Percentiles rank a stretch among this genome's conserved stretches.
Conservation (phyloP, 768 basidiomycete genomes). For the Tubosaeta sp. region DNA sequence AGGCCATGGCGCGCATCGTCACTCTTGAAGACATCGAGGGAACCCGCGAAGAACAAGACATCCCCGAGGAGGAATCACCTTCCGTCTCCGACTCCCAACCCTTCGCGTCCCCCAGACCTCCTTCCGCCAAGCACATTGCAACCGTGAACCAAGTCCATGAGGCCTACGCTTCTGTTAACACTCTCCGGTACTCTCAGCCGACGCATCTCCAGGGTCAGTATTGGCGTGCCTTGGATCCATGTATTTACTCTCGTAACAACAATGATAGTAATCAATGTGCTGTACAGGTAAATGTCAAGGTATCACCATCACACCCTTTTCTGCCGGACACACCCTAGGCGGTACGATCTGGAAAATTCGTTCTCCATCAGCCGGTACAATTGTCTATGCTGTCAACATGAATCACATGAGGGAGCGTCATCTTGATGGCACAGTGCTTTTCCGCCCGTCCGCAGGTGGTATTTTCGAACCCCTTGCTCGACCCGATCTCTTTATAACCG, state of each 20-base stretch:
- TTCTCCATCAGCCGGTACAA: conserved; percentile 94
- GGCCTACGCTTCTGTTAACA: conserved; percentile 88
- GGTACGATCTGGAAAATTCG: conserved; percentile 98
- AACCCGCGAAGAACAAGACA: conserved; percentile 69
- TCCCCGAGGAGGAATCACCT: conserved; percentile 32
- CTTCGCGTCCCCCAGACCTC: conserved; percentile 25
- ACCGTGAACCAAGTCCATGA: conserved; percentile 84
- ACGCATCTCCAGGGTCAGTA: conserved; percentile 85
- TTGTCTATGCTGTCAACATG: conserved; percentile 90
- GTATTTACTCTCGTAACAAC: background rate
- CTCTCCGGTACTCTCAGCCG: conserved; percentile 92
- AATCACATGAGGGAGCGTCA: conserved; percentile 97
- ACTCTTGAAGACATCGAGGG: conserved; percentile 85
- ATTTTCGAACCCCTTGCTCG: conserved; percentile 83
- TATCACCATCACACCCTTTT: conserved; percentile 91
- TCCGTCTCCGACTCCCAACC: conserved; percentile 20
- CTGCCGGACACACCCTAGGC: conserved; percentile 91
- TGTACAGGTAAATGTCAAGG: conserved; percentile 81
- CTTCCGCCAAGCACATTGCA: conserved; percentile 54
- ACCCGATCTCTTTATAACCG: conserved; percentile 92
- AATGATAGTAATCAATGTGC: conserved; percentile 1
- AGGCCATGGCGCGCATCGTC: conserved; percentile 91
- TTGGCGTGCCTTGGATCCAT: conserved; percentile 1
- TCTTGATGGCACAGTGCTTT: conserved; percentile 87
- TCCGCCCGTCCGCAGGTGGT: conserved; percentile 67